Conservation (phyloP, 2,329 filamentous ascomycete genomes). For the Diaporthe humulicola region DNA sequence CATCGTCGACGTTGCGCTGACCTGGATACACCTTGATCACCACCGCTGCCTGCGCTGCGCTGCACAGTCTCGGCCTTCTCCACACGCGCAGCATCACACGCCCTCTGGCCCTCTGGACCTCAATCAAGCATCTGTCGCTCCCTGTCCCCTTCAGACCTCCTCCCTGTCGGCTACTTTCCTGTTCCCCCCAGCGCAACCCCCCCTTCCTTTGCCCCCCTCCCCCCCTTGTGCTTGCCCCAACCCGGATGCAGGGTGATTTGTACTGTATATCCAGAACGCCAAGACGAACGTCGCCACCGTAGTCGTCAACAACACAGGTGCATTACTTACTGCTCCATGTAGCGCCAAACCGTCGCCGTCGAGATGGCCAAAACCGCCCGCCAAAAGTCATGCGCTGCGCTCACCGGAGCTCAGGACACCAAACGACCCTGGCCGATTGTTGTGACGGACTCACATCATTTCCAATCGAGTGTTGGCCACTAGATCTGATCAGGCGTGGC, state of each 20-base stretch:
- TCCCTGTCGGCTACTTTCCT: background rate
- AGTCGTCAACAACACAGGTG: background rate
- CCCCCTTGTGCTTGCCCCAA: background rate
- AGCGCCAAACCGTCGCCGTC: background rate
- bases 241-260: background rate
- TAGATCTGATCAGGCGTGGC: constrained; percentile 13
- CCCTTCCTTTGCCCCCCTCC: background rate
- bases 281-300: background rate
- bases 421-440: background rate
- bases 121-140: constrained; percentile 25
- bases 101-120: too few relatives aligned
- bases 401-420: background rate
- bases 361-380: background rate
- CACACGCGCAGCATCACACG: background rate
- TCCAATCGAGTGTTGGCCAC: constrained; percentile 8
- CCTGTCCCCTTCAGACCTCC: background rate
- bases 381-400: background rate
- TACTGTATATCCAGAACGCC: background rate
- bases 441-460: background rate
- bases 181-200: background rate
- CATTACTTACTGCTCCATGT: background rate
- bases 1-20: constrained; percentile 19
- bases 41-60: too few relatives aligned
- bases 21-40: constrained; percentile 20
- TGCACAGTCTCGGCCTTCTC: constrained; percentile 23